Base-by-base conservation (phyloP, 306 rosid species). In the Mimosa bimucronata region DNA sequence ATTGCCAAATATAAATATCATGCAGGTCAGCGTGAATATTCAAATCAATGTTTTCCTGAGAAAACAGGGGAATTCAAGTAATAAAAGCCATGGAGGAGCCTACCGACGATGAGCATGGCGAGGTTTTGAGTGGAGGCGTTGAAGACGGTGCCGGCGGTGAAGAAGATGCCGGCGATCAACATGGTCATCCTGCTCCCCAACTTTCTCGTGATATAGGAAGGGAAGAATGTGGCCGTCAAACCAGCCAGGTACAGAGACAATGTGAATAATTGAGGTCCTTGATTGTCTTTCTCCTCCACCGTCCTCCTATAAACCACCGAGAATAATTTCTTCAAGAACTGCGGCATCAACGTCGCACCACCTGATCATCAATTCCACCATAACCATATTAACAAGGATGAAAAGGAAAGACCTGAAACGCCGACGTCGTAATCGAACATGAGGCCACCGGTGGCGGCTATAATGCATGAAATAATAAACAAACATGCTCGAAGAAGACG, bases 361-460 rank as follows among this genome's bases (percentile, higher is more conserved):
- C 61, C 61, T 53, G 28, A n/a, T 13, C n/a, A n/a, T n/a, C n/a
- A n/a, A n/a, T n/a, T n/a, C n/a, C n/a, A n/a, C n/a, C n/a, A n/a
- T n/a, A n/a, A n/a, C n/a, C n/a, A n/a, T n/a, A n/a, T n/a, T n/a
- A n/a, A n/a, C n/a, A n/a, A n/a, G n/a, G n/a, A n/a, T n/a, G n/a
- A n/a, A n/a, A n/a, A 28, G 25, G n/a, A n/a, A n/a, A 0, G 0
- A 91, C 98, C 97, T 28, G 98, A 94, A 88, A 94, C 84, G 13
- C 98, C 98, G 1, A 94, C 82, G 30, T 92, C 98, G 78, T 92
- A 92, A 18, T 97, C 98, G 53, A 94, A 94, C 97, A 92, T 94
- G 79, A 92, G 98, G n/a, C 98, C 98, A 10, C 98, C 98, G 15
- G 97, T 94, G 44, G 98, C 94, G 0, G 98, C 98, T 93, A 92